Conservation (phyloP, 116 monocot species). For the Trichopus zeylanicus region DNA sequence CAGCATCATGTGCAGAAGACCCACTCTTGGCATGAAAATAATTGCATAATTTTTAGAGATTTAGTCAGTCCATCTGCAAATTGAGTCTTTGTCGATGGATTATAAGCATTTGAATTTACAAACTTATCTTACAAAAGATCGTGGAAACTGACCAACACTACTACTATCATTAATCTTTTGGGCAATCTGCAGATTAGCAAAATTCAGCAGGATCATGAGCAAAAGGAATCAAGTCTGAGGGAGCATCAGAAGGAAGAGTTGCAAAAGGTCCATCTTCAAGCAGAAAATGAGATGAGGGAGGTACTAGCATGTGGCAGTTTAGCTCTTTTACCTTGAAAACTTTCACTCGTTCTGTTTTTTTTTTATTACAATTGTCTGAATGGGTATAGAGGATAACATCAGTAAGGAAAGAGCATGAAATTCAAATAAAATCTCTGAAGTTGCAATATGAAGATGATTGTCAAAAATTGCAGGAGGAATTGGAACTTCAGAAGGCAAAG, state of each 20-base stretch:
- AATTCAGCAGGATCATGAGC: conserved; percentile 64
- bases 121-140: too few relatives aligned
- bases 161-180: too few relatives aligned
- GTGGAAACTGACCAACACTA: too few relatives aligned
- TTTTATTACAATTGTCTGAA: neutral
- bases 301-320: conserved; percentile 25
- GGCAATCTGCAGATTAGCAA: conserved; percentile 56
- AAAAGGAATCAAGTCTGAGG: conserved; percentile 57
- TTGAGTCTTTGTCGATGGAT: too few relatives aligned
- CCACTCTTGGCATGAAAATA: too few relatives aligned
- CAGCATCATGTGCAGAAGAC: too few relatives aligned
- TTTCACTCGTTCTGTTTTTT: neutral
- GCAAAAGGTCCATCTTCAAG: conserved; percentile 54
- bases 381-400: conserved; percentile 52
- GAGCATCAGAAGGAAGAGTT: conserved; percentile 71
- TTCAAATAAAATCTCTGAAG: conserved; percentile 74
- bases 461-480: conserved; percentile 64
- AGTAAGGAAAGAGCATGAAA: conserved; percentile 89
- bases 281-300: conserved; percentile 94
- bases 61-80: too few relatives aligned
- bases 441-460: conserved; percentile 80
- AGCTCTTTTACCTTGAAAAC: neutral
- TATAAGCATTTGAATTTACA: too few relatives aligned
- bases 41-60: too few relatives aligned
- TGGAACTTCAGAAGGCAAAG: conserved; percentile 82